Evolutionary conservation across 2,329 filamentous ascomycete species (phyloP).

Genomic region (Colletotrichum musicola): DNA sequence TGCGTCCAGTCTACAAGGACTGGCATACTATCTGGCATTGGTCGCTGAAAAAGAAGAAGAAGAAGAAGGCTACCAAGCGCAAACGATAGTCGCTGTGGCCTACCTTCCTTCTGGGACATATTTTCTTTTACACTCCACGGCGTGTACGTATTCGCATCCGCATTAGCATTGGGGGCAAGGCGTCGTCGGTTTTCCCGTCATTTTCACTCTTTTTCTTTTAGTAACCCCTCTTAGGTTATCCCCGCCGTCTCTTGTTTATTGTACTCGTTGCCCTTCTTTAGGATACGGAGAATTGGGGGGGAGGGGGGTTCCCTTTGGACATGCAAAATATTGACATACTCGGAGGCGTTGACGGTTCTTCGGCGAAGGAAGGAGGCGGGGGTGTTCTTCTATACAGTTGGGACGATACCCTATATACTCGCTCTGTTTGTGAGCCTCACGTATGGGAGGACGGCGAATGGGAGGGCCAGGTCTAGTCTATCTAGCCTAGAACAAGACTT

Average conservation of each 20-base stretch:
- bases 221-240: background rate
- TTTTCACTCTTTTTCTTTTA: background rate
- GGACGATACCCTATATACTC: conserved; percentile 39
- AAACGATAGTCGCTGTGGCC: conserved; percentile 1
- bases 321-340: conserved; percentile 9
- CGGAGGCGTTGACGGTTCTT: conserved; percentile 34
- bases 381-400: conserved; percentile 29
- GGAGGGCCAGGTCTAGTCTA: background rate
- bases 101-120: background rate
- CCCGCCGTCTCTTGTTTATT: conserved; percentile 2
- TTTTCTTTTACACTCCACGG: too few species aligned
- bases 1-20: conserved; percentile 21
- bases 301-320: background rate
- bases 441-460: conserved; percentile 31
- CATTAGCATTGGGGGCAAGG: conserved; percentile 33
- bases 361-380: conserved; percentile 20
- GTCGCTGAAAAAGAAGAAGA: background rate
- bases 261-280: background rate
- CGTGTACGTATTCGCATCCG: conserved; percentile 18
- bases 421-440: conserved; percentile 23
- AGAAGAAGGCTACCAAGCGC: background rate
- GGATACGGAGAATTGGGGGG: background rate
- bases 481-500: too few species aligned
- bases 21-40: conserved; percentile 32
- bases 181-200: conserved; percentile 20